Percentiles rank a stretch among this genome's conserved stretches.
phyloP scores from a whole-genome alignment of 176 grass and related monocot genomes.

The Pontederia crassipes region DNA sequence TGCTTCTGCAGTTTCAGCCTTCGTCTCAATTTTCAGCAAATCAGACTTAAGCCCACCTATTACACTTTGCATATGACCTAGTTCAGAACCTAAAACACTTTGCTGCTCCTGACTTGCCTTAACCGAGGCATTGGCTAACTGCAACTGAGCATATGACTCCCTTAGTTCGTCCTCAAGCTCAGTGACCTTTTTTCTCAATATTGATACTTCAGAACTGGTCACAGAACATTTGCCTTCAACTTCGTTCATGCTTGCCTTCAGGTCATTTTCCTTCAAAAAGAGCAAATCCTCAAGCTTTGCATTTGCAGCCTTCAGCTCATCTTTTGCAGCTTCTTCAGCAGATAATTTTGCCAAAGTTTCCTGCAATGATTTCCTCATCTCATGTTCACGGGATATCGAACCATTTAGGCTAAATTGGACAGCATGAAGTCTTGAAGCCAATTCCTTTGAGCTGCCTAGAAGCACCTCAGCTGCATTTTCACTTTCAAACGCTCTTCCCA shows the following conservation, averaged over 20 bases:
- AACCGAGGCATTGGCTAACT: slow-evolving; percentile 29
- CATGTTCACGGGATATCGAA: slow-evolving; percentile 26
- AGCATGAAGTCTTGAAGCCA: slow-evolving; percentile 31
- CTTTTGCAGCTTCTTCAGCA: slow-evolving; percentile 15
- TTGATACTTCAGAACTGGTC: slow-evolving; percentile 8
- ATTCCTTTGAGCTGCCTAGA: slow-evolving; percentile 52
- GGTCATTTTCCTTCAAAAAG: slow-evolving; percentile 17
- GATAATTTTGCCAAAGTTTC: slow-evolving; percentile 24
- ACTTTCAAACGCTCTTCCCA: slow-evolving; percentile 42
- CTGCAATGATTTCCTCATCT: slow-evolving; percentile 32
- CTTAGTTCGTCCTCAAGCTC: slow-evolving; percentile 36
- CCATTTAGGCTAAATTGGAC: slow-evolving; percentile 27
- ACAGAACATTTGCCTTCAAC: slow-evolving; percentile 5
- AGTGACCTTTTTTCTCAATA: slow-evolving; percentile 28
- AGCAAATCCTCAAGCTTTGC: background rate
- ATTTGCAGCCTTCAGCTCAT: slow-evolving; percentile 13
- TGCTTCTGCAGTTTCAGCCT: slow-evolving; percentile 51
- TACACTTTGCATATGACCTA: slow-evolving; percentile 37
- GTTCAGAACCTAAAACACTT: slow-evolving; percentile 26
- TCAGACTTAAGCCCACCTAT: slow-evolving; percentile 50
- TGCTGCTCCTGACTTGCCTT: slow-evolving; percentile 40
- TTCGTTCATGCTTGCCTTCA: slow-evolving; percentile 9
- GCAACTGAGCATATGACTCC: slow-evolving; percentile 35
- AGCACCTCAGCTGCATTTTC: slow-evolving; percentile 62
- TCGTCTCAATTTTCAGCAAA: slow-evolving; percentile 51